Evolutionary conservation across 441 rosid species (phyloP).

Genomic region (Erysimum cheiri): DNA sequence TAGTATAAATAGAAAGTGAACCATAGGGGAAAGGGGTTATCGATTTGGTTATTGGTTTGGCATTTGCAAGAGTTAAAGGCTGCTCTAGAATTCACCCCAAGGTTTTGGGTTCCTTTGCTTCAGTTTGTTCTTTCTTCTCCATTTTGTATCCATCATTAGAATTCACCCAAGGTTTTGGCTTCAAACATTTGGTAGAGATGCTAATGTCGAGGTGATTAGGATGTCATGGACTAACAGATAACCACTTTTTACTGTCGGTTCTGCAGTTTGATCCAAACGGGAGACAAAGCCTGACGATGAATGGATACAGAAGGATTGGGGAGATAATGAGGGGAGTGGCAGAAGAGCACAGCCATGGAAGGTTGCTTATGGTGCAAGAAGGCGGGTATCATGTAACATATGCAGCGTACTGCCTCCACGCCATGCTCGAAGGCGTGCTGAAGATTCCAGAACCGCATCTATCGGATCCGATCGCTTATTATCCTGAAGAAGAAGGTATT

Average conservation of each 20-base stretch:
- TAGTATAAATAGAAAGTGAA: background rate
- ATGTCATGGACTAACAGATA: background rate
- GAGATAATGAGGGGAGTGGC: conserved; percentile 54
- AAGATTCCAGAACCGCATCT: conserved; percentile 56
- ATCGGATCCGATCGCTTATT: conserved; percentile 67
- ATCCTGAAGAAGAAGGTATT: conserved; percentile 76
- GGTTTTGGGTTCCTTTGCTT: background rate
- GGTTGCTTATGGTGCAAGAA: conserved; percentile 88
- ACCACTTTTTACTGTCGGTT: background rate
- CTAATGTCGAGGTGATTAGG: background rate
- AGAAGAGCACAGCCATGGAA: conserved; percentile 59
- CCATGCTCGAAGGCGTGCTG: conserved; percentile 83
- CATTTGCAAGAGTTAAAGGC: background rate
- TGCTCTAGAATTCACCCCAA: background rate
- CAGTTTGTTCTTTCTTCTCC: background rate
- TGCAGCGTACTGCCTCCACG: conserved; percentile 91
- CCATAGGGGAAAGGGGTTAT: background rate
- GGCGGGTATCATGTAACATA: conserved; percentile 92
- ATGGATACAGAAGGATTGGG: conserved; percentile 78
- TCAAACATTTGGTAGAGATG: background rate
- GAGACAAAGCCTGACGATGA: conserved; percentile 86
- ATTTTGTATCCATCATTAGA: no score
- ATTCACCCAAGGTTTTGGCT: background rate
- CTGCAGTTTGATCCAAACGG: conserved; percentile 90
- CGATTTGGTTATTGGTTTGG: background rate